Percentiles rank a stretch among this genome's conserved stretches.
phyloP scores from a whole-genome alignment of 352 stramenopile species.

The Nothophytophthora sp. region DNA sequence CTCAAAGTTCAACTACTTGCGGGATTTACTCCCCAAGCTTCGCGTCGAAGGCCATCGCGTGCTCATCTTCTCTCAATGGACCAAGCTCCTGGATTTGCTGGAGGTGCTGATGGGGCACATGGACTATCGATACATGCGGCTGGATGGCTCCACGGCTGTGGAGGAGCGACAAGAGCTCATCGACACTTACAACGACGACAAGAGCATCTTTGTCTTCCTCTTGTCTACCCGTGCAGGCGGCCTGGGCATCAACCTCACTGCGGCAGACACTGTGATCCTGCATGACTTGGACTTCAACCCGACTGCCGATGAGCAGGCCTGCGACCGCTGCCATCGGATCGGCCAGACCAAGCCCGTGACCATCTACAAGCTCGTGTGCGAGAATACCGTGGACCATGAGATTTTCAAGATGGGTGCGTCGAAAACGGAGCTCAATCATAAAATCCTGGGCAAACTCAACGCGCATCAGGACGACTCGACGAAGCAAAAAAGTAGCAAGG shows the following conservation, averaged over 20 bases:
- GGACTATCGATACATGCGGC: conserved; percentile 72
- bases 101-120: conserved; percentile 83
- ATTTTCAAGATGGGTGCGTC: conserved; percentile 87
- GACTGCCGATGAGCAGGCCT: conserved; percentile 84
- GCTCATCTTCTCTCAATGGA: conserved; percentile 98
- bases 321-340: conserved; percentile 91
- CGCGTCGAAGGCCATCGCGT: conserved; percentile 90
- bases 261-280: conserved; percentile 89
- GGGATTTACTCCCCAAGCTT: conserved; percentile 88
- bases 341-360: conserved; percentile 88
- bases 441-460: conserved; percentile 84
- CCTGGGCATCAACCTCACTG: conserved; percentile 98
- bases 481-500: conserved; percentile 29
- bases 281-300: conserved; percentile 90
- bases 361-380: conserved; percentile 93
- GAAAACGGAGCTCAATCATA: conserved; percentile 89
- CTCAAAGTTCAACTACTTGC: conserved; percentile 94
- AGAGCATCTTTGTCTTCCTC: conserved; percentile 96
- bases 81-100: conserved; percentile 94
- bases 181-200: conserved; percentile 89
- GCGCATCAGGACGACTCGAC: conserved; percentile 36
- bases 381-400: conserved; percentile 91
- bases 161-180: conserved; percentile 79
- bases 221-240: conserved; percentile 97
- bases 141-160: conserved; percentile 82